A percentile compares a stretch with the other conserved stretches of the same genome.
phyloP scores from a whole-genome alignment of 495 filamentous ascomycete genomes.

The Tetracladium setigerum region DNA sequence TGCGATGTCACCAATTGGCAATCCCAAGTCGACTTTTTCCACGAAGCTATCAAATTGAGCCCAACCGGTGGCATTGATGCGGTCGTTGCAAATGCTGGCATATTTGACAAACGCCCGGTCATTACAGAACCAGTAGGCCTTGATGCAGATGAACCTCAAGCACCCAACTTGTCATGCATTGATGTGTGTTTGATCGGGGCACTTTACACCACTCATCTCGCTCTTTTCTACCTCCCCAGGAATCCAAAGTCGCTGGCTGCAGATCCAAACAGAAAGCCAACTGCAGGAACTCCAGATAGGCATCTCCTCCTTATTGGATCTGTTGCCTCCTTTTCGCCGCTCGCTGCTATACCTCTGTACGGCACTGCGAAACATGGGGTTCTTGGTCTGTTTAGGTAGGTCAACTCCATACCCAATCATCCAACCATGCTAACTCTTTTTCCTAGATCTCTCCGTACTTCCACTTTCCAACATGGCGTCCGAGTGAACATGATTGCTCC shows the following conservation, averaged over 20 bases:
- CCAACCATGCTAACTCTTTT: too few species aligned
- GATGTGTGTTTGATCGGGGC: conserved; percentile 57
- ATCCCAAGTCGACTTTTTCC: conserved; percentile 55
- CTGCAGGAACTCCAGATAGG: conserved; percentile 28
- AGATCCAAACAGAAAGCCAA: not conserved
- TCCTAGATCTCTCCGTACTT: conserved; percentile 33
- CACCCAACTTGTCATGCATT: conserved; percentile 45
- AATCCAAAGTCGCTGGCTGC: conserved; percentile 25
- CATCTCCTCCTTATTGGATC: conserved; percentile 50
- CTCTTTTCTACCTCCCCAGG: conserved; percentile 44
- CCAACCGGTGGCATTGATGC: conserved; percentile 50
- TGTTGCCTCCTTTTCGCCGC: conserved; percentile 40
- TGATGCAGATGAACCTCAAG: conserved; percentile 35
- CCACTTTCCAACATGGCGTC: conserved; percentile 37
- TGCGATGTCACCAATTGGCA: conserved; percentile 53
- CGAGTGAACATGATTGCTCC: conserved; percentile 55
- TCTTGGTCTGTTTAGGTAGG: conserved; percentile 49
- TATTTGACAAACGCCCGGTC: conserved; percentile 27
- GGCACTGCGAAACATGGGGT: conserved; percentile 56
- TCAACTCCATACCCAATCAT: too few species aligned
- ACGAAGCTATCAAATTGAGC: conserved; percentile 38
- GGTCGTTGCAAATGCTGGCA: conserved; percentile 63
- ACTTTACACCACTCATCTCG: conserved; percentile 58
- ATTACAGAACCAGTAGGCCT: conserved; percentile 31
- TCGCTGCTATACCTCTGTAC: conserved; percentile 46